Conservation (phyloP, 2,329 filamentous ascomycete genomes). For the Neonectria ditissima region DNA sequence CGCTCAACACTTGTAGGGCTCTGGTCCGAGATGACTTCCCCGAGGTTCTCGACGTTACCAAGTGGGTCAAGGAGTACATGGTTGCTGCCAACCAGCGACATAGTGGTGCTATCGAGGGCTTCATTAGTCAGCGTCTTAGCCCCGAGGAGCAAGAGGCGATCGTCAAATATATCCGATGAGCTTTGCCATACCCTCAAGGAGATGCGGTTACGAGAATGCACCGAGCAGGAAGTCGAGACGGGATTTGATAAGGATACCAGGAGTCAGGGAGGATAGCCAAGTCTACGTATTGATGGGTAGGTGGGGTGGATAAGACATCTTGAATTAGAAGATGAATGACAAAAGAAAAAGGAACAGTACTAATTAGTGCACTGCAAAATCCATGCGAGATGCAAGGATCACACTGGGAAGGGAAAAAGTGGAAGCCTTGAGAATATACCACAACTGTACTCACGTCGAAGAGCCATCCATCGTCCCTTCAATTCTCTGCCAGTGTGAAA, state of each 20-base stretch:
- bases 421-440: constrained; percentile 4
- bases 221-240: neutral
- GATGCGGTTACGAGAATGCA: neutral
- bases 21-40: constrained; percentile 83
- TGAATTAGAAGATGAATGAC: constrained; percentile 7
- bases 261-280: constrained; percentile 19
- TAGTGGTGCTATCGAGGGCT: constrained; percentile 75
- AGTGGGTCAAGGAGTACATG: constrained; percentile 86
- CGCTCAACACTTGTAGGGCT: constrained; percentile 89
- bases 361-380: neutral
- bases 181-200: neutral
- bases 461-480: neutral
- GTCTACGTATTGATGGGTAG: constrained; percentile 4
- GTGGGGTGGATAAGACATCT: neutral
- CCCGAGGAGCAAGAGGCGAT: constrained; percentile 68
- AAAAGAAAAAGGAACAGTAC: constrained; percentile 1
- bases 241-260: constrained; percentile 36
- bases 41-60: constrained; percentile 82
- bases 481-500: neutral
- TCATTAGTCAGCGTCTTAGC: constrained; percentile 77
- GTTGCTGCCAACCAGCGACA: constrained; percentile 81
- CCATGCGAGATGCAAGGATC: neutral
- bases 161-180: constrained; percentile 62
- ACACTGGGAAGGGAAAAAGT: constrained; percentile 2
- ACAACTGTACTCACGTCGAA: neutral